Conservation (phyloP, 2,329 filamentous ascomycete species). For the Simplicillium sp. region DNA sequence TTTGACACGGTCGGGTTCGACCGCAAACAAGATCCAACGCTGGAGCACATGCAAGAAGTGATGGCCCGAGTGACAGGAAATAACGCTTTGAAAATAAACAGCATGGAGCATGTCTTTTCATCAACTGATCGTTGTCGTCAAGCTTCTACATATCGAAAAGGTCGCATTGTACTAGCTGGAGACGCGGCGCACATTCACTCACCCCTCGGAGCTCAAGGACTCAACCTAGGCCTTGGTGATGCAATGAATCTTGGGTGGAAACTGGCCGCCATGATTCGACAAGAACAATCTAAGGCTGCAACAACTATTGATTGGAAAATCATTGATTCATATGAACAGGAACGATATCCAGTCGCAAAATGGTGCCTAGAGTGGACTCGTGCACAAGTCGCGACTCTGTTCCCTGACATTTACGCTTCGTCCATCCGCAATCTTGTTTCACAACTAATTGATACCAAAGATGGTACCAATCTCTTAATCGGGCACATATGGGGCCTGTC, state of each 20-base stretch:
- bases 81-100: slow-evolving; percentile 13
- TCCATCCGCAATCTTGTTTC: slow-evolving; percentile 15
- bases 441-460: slow-evolving; percentile 16
- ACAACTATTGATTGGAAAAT: slow-evolving; percentile 13
- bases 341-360: slow-evolving; percentile 33
- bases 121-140: slow-evolving; percentile 16
- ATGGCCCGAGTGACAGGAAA: slow-evolving; percentile 12
- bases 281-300: slow-evolving; percentile 1
- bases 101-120: slow-evolving; percentile 13
- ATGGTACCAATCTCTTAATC: slow-evolving; percentile 18
- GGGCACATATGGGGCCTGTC: slow-evolving; percentile 24
- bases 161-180: slow-evolving; percentile 36
- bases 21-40: slow-evolving; percentile 8
- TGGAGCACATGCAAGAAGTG: slow-evolving; percentile 13
- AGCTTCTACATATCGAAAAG: slow-evolving; percentile 24
- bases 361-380: slow-evolving; percentile 26
- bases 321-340: slow-evolving; percentile 36
- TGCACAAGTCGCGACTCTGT: slow-evolving; percentile 21
- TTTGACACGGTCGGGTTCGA: slow-evolving; percentile 12
- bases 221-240: slow-evolving; percentile 41
- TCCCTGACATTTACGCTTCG: slow-evolving; percentile 14
- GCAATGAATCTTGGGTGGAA: slow-evolving; percentile 42
- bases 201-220: slow-evolving; percentile 37
- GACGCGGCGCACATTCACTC: slow-evolving; percentile 41
- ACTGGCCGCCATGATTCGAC: slow-evolving; percentile 26